Evolutionary conservation across 192 early-diverging fungal genomes (phyloP).

Genomic region (Podila epigama): DNA sequence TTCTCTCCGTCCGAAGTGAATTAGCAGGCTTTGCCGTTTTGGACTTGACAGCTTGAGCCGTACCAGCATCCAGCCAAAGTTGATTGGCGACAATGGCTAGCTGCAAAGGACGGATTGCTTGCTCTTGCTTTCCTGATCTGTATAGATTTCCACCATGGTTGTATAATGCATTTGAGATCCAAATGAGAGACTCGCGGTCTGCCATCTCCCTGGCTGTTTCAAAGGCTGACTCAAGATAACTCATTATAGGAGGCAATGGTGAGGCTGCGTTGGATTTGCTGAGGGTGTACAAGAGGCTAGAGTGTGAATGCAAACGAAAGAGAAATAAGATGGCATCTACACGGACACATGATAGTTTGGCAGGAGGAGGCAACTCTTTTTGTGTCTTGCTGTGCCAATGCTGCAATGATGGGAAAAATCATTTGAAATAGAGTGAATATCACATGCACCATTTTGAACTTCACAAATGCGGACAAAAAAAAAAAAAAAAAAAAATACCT

Average conservation of each 20-base stretch:
- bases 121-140: constrained; percentile 19
- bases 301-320: constrained; percentile 13
- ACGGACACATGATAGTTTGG: constrained; percentile 30
- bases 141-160: constrained; percentile 53
- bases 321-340: constrained; percentile 38
- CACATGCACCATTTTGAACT: too few species aligned
- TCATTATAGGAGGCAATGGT: neutral
- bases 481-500: constrained; percentile 1
- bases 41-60: neutral
- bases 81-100: constrained; percentile 11
- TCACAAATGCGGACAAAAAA: neutral
- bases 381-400: neutral
- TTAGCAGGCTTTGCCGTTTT: neutral
- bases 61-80: constrained; percentile 7
- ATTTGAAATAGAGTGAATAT: neutral
- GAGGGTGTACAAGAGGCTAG: too few species aligned
- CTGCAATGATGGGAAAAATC: neutral
- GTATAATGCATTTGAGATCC: constrained; percentile 61
- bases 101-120: constrained; percentile 50
- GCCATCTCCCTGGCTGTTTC: constrained; percentile 18
- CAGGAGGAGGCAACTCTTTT: constrained; percentile 8
- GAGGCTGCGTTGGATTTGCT: neutral
- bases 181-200: constrained; percentile 53
- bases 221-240: constrained; percentile 35
- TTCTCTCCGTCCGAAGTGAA: neutral